These are phyloP conservation scores for Suillus bovinus DNA, from an alignment of 768 basidiomycete species.

Conservation along the genomic window DNA sequence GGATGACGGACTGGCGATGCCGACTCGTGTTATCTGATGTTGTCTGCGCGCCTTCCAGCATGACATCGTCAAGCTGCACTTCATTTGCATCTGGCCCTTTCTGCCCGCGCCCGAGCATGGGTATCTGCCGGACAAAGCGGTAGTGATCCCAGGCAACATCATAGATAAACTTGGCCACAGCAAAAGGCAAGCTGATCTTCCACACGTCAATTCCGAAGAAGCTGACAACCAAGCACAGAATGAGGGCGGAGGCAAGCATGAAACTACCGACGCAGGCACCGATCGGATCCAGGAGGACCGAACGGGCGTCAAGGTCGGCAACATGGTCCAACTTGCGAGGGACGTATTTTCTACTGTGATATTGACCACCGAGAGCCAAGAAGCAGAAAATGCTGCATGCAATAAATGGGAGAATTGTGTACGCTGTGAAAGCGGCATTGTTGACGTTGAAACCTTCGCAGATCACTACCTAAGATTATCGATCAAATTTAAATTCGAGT, in stretches of 20 bases:
- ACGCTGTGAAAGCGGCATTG: constrained; percentile 78
- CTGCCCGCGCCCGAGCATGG: constrained; percentile 16
- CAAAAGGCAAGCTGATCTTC: constrained; percentile 84
- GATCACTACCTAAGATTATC: constrained; percentile 57
- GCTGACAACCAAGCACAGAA: constrained; percentile 74
- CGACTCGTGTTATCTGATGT: not conserved
- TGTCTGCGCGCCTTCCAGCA: not conserved
- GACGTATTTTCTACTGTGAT: constrained; percentile 53
- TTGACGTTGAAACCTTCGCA: constrained; percentile 83
- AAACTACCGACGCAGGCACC: constrained; percentile 75
- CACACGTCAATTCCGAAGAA: constrained; percentile 79
- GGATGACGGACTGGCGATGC: not conserved
- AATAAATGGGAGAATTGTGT: constrained; percentile 80
- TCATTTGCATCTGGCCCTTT: not conserved
- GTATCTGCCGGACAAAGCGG: constrained; percentile 34
- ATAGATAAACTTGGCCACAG: constrained; percentile 64
- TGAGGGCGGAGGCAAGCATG: constrained; percentile 65
- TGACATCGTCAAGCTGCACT: not conserved
- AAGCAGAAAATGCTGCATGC: constrained; percentile 66
- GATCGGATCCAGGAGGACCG: constrained; percentile 68
- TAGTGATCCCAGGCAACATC: constrained; percentile 66
- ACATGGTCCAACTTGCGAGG: constrained; percentile 43
- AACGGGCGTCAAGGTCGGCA: constrained; percentile 47
- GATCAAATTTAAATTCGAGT: not conserved
- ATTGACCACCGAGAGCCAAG: constrained; percentile 58